A percentile compares a stretch with the other conserved stretches of the same genome.
phyloP scores from a whole-genome alignment of 108 stramenopile species.

The Discostella pseudostelligera region DNA sequence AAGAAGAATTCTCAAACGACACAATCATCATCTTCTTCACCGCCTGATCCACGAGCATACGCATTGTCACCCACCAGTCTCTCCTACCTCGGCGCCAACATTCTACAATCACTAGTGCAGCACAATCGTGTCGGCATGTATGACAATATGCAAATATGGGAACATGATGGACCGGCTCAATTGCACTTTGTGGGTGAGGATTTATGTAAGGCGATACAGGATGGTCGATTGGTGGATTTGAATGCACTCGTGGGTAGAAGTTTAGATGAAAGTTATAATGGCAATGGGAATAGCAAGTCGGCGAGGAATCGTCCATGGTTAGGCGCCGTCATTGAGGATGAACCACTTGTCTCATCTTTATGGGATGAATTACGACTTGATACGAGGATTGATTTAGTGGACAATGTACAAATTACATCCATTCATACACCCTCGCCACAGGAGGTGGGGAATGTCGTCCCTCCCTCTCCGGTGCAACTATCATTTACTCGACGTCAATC shows the following conservation, averaged over 20 bases:
- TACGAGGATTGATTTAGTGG: slow-evolving; percentile 44
- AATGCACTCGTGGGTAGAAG: no score
- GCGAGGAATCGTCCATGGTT: slow-evolving; percentile 41
- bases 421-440: slow-evolving; percentile 32
- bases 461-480: slow-evolving; percentile 29
- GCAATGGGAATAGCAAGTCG: slow-evolving; percentile 1
- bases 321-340: slow-evolving; percentile 78
- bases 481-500: not conserved
- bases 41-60: slow-evolving; percentile 81
- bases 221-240: slow-evolving; percentile 39
- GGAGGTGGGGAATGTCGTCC: slow-evolving; percentile 27
- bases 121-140: slow-evolving; percentile 58
- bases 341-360: slow-evolving; percentile 51
- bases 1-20: not conserved
- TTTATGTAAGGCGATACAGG: slow-evolving; percentile 40
- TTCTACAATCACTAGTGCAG: slow-evolving; percentile 26
- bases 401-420: slow-evolving; percentile 34
- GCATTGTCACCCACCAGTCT: slow-evolving; percentile 77
- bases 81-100: slow-evolving; percentile 46
- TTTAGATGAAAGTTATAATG: not conserved
- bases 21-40: not conserved
- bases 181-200: slow-evolving; percentile 67
- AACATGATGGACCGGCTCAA: slow-evolving; percentile 69
- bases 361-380: slow-evolving; percentile 59
- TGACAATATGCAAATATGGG: slow-evolving; percentile 88